Percentiles rank a stretch among this genome's conserved stretches.
These are phyloP conservation scores for Fomitopsis schrenkii DNA, from an alignment of 1,284 basidiomycete genomes.

Conservation along the genomic window DNA sequence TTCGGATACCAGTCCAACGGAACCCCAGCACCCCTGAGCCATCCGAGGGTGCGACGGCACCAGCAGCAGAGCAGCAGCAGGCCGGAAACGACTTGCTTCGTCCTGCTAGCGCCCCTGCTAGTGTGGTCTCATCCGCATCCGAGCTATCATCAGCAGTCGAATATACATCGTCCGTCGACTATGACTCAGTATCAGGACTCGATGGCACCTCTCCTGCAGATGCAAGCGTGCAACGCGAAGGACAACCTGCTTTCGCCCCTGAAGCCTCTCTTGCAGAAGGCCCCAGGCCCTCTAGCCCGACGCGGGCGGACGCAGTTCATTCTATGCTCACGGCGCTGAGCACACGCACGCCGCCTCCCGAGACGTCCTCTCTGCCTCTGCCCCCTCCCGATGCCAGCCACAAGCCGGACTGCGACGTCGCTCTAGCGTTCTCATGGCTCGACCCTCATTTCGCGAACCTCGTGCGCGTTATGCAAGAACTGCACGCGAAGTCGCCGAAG, in stretches of 20 bases:
- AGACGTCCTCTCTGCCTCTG: background rate
- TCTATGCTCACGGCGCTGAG: background rate
- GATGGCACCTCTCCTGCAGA: too few species aligned
- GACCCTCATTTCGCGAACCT: background rate
- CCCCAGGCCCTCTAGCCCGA: background rate
- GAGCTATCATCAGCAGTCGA: too few species aligned
- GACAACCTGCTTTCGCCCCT: too few species aligned
- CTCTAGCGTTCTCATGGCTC: background rate
- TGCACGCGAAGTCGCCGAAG: background rate
- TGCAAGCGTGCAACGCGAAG: too few species aligned
- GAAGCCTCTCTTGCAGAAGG: too few species aligned
- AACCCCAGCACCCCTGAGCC: background rate
- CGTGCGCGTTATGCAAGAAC: background rate
- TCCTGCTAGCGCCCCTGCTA: constrained; percentile 15
- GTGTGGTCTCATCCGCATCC: background rate
- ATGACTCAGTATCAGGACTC: too few species aligned
- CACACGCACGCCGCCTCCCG: background rate
- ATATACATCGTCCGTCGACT: too few species aligned
- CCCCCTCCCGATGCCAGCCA: background rate
- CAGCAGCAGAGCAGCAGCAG: background rate
- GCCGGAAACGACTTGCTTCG: constrained; percentile 24
- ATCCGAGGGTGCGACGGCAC: background rate
- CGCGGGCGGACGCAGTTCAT: background rate
- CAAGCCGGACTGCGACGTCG: background rate
- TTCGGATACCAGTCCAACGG: background rate